Percentiles rank a stretch among this genome's conserved stretches.
Conservation (phyloP, 805 yeast genomes). For the Pichia manshurica region DNA sequence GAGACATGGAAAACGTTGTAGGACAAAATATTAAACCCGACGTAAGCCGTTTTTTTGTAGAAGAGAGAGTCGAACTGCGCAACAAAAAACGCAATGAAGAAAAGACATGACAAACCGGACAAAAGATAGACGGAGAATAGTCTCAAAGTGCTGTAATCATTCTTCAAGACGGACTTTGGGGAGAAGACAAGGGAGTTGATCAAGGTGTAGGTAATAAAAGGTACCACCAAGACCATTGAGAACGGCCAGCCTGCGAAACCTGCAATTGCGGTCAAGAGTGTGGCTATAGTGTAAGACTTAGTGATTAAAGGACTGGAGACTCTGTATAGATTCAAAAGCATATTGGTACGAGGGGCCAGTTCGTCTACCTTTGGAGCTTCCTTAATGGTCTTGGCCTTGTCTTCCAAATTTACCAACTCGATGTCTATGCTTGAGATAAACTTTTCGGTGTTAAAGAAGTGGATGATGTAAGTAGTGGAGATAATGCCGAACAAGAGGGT, state of each 20-base stretch:
- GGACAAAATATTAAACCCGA: conserved; percentile 74
- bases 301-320: conserved; percentile 16
- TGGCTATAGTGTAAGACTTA: conserved; percentile 27
- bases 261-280: conserved; percentile 51
- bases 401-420: conserved; percentile 17
- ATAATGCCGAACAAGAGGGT: conserved; percentile 53
- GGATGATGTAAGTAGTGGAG: conserved; percentile 37
- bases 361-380: conserved; percentile 14
- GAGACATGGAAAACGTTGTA: conserved; percentile 73
- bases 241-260: conserved; percentile 93
- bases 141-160: conserved; percentile 6
- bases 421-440: conserved; percentile 16
- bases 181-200: conserved; percentile 10
- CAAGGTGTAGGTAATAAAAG: conserved; percentile 43
- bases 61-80: conserved; percentile 50
- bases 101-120: conserved; percentile 17
- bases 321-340: conserved; percentile 12
- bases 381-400: conserved; percentile 11
- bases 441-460: conserved; percentile 28
- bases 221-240: conserved; percentile 56
- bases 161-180: conserved; percentile 11
- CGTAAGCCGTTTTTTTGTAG: conserved; percentile 56
- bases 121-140: conserved; percentile 15
- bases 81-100: conserved; percentile 18
- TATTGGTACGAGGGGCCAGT: conserved; percentile 14